Conservation (phyloP, 306 rosid species). For the Ammopiptanthus mongolicus region DNA sequence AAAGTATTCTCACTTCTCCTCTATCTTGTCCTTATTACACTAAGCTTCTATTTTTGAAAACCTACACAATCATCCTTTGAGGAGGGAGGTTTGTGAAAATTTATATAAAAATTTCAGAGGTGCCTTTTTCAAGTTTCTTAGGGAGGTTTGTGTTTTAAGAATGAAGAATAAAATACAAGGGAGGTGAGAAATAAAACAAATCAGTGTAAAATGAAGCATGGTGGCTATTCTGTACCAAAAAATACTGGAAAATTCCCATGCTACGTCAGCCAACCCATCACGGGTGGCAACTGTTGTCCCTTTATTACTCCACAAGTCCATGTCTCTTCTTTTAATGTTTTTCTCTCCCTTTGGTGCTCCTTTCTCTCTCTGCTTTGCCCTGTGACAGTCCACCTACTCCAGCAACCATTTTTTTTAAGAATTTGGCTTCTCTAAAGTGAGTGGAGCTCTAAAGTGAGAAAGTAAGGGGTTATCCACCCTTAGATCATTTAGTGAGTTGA, state of each 20-base stretch:
- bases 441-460: too few species aligned
- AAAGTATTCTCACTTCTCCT: background rate
- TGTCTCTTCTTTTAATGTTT: background rate
- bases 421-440: too few species aligned
- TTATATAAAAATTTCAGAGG: too few species aligned
- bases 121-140: too few species aligned
- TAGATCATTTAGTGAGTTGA: too few species aligned
- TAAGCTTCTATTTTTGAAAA: background rate
- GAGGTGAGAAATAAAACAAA: too few species aligned
- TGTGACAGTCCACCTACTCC: background rate
- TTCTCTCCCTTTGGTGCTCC: background rate
- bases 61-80: background rate
- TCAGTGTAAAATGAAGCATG: background rate
- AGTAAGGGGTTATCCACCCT: too few species aligned
- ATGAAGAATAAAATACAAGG: too few species aligned
- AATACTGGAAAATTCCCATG: background rate
- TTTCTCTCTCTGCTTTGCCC: background rate
- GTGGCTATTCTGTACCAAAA: too few species aligned
- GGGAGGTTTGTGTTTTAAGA: too few species aligned
- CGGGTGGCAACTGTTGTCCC: background rate
- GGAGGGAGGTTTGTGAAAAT: too few species aligned
- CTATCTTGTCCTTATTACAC: background rate
- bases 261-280: background rate
- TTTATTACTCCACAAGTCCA: background rate
- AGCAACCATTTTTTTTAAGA: background rate